A percentile compares a stretch with the other conserved stretches of the same genome.
These are phyloP conservation scores for Xylaria nigripes DNA, from an alignment of 495 filamentous ascomycete genomes.

Conservation along the genomic window DNA sequence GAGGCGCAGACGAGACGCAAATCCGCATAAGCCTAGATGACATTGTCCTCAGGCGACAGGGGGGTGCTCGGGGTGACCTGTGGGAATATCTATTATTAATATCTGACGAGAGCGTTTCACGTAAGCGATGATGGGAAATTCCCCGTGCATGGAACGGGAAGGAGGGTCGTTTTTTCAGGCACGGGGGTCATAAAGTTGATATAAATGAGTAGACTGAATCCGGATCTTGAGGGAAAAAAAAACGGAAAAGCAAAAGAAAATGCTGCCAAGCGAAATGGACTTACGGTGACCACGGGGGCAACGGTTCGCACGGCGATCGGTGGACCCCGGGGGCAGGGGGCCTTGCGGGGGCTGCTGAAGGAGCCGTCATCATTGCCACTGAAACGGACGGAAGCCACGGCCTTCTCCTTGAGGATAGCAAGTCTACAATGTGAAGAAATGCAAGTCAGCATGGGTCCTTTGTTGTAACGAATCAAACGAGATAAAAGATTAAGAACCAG, in stretches of 20 bases:
- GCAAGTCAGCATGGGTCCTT: slow-evolving; percentile 3
- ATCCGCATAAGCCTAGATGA: slow-evolving; percentile 9
- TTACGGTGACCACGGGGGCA: slow-evolving; percentile 16
- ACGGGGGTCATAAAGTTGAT: neutral
- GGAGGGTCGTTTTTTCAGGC: neutral
- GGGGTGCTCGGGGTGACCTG: slow-evolving; percentile 16
- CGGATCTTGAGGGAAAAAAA: neutral
- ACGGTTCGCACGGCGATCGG: slow-evolving; percentile 10
- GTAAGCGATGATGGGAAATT: neutral
- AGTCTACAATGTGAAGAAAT: slow-evolving; percentile 19
- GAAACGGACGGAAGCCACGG: slow-evolving; percentile 27
- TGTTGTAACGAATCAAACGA: neutral
- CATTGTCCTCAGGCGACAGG: slow-evolving; percentile 16
- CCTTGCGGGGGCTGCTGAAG: slow-evolving; percentile 21
- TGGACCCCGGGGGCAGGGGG: slow-evolving; percentile 15
- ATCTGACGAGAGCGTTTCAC: neutral
- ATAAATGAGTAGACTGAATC: neutral
- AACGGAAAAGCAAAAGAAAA: neutral
- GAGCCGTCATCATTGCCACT: slow-evolving; percentile 11
- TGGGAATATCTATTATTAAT: neutral
- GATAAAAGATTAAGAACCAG: neutral
- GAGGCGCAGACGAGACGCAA: neutral
- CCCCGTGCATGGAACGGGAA: neutral
- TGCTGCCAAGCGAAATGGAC: neutral
- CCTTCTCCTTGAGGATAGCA: slow-evolving; percentile 35